Base-by-base conservation (phyloP, 2,329 filamentous ascomycete species). In the Neopestalotiopsis rosae region DNA sequence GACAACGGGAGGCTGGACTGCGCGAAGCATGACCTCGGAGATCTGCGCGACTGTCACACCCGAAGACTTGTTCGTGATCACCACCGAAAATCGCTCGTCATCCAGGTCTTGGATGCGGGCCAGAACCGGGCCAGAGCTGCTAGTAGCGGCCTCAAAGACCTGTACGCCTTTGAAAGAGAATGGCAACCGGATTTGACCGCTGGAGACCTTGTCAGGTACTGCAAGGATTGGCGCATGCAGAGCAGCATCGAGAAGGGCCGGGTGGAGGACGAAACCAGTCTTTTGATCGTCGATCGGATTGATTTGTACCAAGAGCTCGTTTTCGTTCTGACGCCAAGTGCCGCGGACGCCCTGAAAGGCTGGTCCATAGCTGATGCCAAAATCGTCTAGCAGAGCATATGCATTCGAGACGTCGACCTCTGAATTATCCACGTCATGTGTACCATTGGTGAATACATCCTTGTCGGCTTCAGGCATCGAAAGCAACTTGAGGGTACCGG, bases 181-280 rank as follows among this genome's bases (percentile, higher is more conserved):
- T 65, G 62, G 62, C 40, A 65, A 20, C 28, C 62, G 62, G 30
- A 65, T 65, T 13, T 49, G 38, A 10, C 62, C 38, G 17, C 62
- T 56, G 13, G 62, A 56, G 30, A 65, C 40, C 42, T 65, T 65
- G 9, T 65, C 62, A 5, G 62, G 62, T 52, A n/a, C 62, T 65
- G 62, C 62, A 12, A 65, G 62, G 42, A 65, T 65, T 4, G 62
- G 62, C 14, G 62, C 62, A 30, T 65, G 62, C 62, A 65, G 20
- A 17, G 62, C 62, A 65, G 62, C 62, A 52, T 65, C 62, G 62
- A 65, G 62, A 24, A 65, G 42, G 14, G 62, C 62, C 13, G 62
- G 62, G 42, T 65, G 62, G 10, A 65, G 42, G 40, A 65, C 24
- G 30, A 65, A 65, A 12, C 62, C 61, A 28, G 61, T 7, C 34